These are phyloP conservation scores for Rhizomucor pusillus DNA, from an alignment of 371 early-diverging fungal genomes.

Conservation along the genomic window DNA sequence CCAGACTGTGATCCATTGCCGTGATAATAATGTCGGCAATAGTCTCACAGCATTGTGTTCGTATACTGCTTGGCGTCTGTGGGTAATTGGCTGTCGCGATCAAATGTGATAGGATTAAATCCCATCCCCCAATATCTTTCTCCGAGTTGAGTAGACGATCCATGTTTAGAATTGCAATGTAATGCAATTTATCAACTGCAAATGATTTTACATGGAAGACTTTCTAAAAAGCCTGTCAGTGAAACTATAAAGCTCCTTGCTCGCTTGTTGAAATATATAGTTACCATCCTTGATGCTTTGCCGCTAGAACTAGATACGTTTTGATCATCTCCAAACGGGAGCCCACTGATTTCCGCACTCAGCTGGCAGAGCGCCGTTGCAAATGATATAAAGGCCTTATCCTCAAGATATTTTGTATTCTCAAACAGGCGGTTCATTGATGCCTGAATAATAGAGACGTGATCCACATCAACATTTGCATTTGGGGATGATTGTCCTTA, in stretches of 20 bases:
- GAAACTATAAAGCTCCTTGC: not conserved
- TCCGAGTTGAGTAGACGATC: slow-evolving; percentile 60
- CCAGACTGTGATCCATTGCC: slow-evolving; percentile 66
- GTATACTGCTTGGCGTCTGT: slow-evolving; percentile 56
- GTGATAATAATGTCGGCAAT: slow-evolving; percentile 76
- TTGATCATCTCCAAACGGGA: slow-evolving; percentile 39
- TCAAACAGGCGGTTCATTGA: slow-evolving; percentile 76
- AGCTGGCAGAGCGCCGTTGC: slow-evolving; percentile 69
- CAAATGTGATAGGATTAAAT: slow-evolving; percentile 71
- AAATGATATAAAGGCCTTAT: slow-evolving; percentile 65
- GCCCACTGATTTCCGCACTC: slow-evolving; percentile 57
- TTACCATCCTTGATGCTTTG: slow-evolving; percentile 39
- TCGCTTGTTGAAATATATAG: not conserved
- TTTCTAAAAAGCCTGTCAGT: slow-evolving; percentile 32
- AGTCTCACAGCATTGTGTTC: slow-evolving; percentile 81
- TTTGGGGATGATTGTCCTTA: slow-evolving; percentile 16
- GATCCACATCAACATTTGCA: slow-evolving; percentile 49
- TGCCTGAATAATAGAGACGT: slow-evolving; percentile 48
- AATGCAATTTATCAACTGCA: slow-evolving; percentile 80
- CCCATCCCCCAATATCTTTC: slow-evolving; percentile 57
- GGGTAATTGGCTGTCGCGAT: slow-evolving; percentile 76
- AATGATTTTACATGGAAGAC: slow-evolving; percentile 75
- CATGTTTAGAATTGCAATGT: slow-evolving; percentile 70
- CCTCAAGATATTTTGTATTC: slow-evolving; percentile 61
- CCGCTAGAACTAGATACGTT: slow-evolving; percentile 9